phyloP scores from a whole-genome alignment of 495 filamentous ascomycete genomes.

The Neurospora pannonica region DNA sequence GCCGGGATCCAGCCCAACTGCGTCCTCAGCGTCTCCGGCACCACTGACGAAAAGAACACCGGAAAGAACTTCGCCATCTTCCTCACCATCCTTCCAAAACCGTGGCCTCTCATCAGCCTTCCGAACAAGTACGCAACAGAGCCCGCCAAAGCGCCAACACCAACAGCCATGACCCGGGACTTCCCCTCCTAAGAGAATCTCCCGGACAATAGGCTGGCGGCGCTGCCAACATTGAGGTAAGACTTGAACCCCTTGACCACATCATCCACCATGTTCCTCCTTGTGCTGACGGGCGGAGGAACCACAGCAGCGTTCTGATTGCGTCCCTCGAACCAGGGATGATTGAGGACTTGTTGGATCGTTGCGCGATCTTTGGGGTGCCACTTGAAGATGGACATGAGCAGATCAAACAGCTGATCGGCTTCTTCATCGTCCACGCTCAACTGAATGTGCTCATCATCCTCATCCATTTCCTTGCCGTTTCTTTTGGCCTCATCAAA shows the following conservation, averaged over 20 bases:
- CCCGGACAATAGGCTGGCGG: not conserved
- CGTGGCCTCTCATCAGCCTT: not conserved
- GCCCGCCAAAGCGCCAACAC: not conserved
- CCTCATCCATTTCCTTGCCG: not conserved
- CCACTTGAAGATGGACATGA: conserved; percentile 16
- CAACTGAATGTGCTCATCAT: not conserved
- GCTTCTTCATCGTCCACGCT: conserved; percentile 8
- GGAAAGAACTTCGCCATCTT: not conserved
- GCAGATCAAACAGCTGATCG: conserved; percentile 13
- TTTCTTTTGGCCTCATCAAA: not conserved
- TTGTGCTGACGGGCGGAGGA: not conserved
- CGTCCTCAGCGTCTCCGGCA: not conserved
- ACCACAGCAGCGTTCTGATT: not conserved
- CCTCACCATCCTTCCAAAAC: not conserved
- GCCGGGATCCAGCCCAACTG: not conserved
- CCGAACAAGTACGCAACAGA: too few relatives aligned
- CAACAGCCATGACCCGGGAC: not conserved
- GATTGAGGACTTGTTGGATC: not conserved
- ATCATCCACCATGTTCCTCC: not conserved
- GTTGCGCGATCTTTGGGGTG: conserved; percentile 12
- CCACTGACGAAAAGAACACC: not conserved
- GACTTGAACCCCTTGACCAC: not conserved
- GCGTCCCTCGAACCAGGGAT: conserved; percentile 9
- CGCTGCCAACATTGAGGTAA: not conserved
- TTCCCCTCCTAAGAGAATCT: not conserved